Conservation (phyloP, 371 early-diverging fungal species). For the Rhizopus microsporus region DNA sequence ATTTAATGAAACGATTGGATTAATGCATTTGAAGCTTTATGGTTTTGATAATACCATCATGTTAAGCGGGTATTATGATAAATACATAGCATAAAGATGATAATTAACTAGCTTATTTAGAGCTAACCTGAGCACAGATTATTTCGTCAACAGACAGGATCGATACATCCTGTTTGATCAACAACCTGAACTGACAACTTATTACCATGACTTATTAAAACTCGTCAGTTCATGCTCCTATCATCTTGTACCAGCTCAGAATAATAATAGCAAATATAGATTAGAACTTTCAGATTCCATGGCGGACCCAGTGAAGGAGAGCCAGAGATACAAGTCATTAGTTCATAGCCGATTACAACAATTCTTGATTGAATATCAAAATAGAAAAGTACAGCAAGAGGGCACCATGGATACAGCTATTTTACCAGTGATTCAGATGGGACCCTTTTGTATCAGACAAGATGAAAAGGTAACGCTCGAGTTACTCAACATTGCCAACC, state of each 20-base stretch:
- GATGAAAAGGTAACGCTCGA: slow-evolving; percentile 69
- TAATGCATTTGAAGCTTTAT: slow-evolving; percentile 94
- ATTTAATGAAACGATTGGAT: slow-evolving; percentile 90
- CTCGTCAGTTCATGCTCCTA: slow-evolving; percentile 72
- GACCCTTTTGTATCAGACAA: slow-evolving; percentile 77
- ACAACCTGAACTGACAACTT: slow-evolving; percentile 56
- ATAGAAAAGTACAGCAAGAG: background rate
- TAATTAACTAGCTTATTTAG: slow-evolving; percentile 29
- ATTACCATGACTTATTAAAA: slow-evolving; percentile 70
- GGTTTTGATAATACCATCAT: slow-evolving; percentile 87
- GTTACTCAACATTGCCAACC: slow-evolving; percentile 58
- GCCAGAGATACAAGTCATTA: slow-evolving; percentile 56
- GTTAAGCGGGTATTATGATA: slow-evolving; percentile 76
- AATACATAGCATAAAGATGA: background rate
- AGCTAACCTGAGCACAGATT: slow-evolving; percentile 94
- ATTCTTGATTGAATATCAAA: slow-evolving; percentile 46
- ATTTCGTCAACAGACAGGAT: slow-evolving; percentile 95
- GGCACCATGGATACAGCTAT: slow-evolving; percentile 64
- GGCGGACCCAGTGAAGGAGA: slow-evolving; percentile 70
- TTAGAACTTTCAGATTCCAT: slow-evolving; percentile 31
- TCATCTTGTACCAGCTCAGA: slow-evolving; percentile 30
- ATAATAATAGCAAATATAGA: slow-evolving; percentile 15
- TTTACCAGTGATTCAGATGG: slow-evolving; percentile 89
- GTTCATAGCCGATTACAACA: slow-evolving; percentile 51
- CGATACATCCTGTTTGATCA: slow-evolving; percentile 79